These are phyloP conservation scores for Ceratocystis destructans DNA, from an alignment of 2,329 filamentous ascomycete species.

Conservation along the genomic window DNA sequence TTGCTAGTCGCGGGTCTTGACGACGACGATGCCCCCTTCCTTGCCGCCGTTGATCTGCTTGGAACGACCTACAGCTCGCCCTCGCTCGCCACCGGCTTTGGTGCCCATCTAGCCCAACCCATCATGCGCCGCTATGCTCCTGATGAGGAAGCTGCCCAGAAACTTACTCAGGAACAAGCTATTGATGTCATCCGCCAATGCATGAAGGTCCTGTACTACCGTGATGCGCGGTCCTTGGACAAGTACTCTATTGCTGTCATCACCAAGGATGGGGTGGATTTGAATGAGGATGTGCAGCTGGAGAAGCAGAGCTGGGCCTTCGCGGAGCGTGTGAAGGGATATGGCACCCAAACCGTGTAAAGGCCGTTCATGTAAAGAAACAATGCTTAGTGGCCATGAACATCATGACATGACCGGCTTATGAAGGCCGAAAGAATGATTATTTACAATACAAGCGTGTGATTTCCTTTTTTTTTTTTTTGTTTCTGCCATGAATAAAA, in stretches of 20 bases:
- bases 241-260: conserved; percentile 83
- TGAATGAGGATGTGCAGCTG: conserved; percentile 73
- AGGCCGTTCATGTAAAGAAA: neutral
- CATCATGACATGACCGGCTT: neutral
- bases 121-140: conserved; percentile 74
- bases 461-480: conserved; percentile 1
- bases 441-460: conserved; percentile 17
- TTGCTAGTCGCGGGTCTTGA: conserved; percentile 83
- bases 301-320: conserved; percentile 98
- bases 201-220: conserved; percentile 97
- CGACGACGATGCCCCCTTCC: conserved; percentile 66
- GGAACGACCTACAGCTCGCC: conserved; percentile 84
- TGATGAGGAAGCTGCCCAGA: conserved; percentile 63
- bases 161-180: conserved; percentile 64
- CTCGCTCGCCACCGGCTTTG: conserved; percentile 84
- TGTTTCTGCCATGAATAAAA: neutral
- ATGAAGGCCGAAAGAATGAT: conserved; percentile 7
- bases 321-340: conserved; percentile 85
- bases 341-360: conserved; percentile 68
- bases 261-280: conserved; percentile 73
- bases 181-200: conserved; percentile 74
- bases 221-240: conserved; percentile 85
- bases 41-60: conserved; percentile 80
- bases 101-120: conserved; percentile 81
- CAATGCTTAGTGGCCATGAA: neutral